Base-by-base conservation (phyloP, 345 rosid species). In the Lumnitzera racemosa region DNA sequence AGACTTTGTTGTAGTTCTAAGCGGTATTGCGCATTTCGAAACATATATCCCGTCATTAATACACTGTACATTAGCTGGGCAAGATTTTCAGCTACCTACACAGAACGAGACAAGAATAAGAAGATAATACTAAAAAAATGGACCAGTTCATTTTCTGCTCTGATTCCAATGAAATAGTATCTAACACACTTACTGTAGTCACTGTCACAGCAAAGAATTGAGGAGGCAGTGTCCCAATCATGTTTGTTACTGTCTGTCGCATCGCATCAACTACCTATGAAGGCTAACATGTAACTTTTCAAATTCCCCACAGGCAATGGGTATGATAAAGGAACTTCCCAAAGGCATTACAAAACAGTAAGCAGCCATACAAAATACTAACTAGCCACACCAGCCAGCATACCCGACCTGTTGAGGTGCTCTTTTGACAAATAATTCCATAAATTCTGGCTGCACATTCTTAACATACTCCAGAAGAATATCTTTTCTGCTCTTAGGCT, bases 21-120 rank as follows among this genome's bases (percentile, higher is more conserved):
- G 59, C 96, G 87, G 67, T 80, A 86, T 46, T 94, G 96, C 47
- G 88, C 97, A 62, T 88, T 94, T 80, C 80, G 80, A 63, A 94
- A 90, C 99, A 94, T 90, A 71, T 94, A 94, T 48, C 99, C 99
- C 61, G 97, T 94, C 96, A 90, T 88, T 87, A 94, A 68, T 17
- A 94, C 85, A 14, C 97, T 88, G 69, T 87, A 88, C 99, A 94
- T 90, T 43, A 94, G 82, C 79, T 94, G 97, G 7, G 99, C 96
- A 68, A 94, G 97, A 76, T 90, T 90, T 70, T 94, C 99, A 61
- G 97, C 97, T 59, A 94, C 97, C 99, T 88, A 80, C 10, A 68
- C 71, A 72, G 64, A 62, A 53, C 64, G 57, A 20, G 25, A 51
- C 69, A 51, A 51, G 50, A 46, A 41, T 49, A 36, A 36, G 43